Base-by-base conservation (phyloP, 192 early-diverging fungal species). In the Podila clonocystis region DNA sequence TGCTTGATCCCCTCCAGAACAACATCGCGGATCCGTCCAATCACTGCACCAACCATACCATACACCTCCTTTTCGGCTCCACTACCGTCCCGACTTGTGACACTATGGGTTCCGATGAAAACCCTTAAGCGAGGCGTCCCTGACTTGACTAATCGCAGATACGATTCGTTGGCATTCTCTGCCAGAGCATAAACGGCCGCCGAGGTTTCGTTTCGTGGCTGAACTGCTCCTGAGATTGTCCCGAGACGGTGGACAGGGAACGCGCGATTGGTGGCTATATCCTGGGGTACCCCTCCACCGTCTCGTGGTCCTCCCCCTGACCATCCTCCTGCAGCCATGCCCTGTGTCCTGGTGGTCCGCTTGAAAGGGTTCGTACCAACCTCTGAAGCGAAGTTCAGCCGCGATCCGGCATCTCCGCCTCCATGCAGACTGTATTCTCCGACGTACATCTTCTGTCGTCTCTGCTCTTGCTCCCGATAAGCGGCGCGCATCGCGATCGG, bases 281-380 rank as follows among this genome's bases (percentile, higher is more conserved):
- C 70, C 17, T 24, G 36, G 22, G 48, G 33, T 9, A 26, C 20
- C 31, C 65, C 73, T 50, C 38, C 29, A 2, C 22, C 26, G 17
- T 38, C 58, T 0, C 15, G 15, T 6, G 48, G 36, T 36, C 26
- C 62, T 36, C 26, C 62, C 3, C 64, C 67, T 15, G 63, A 29
- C 77, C 77, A 80, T 28, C 70, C 71, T 2, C 77, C 77, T 9
- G 70, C 70, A 41, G 60, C 77, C 55, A 73, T 15, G 3, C 77
- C 77, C 20, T 72, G 70, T 9, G n/a, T 55, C 28, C 77, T 48
- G 0, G 62, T 30, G 2, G 77, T 80, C 26, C 77, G 34, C 12
- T 58, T 72, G n/a, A 80, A 80, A 13, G 77, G 77, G n/a, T 80
- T 80, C 1, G 70, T 73, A 4, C 77, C 77, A 60, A 80, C 52